Evolutionary conservation across 768 basidiomycete species (phyloP).

Genomic region (Rhodotorula sphaerocarpa): DNA sequence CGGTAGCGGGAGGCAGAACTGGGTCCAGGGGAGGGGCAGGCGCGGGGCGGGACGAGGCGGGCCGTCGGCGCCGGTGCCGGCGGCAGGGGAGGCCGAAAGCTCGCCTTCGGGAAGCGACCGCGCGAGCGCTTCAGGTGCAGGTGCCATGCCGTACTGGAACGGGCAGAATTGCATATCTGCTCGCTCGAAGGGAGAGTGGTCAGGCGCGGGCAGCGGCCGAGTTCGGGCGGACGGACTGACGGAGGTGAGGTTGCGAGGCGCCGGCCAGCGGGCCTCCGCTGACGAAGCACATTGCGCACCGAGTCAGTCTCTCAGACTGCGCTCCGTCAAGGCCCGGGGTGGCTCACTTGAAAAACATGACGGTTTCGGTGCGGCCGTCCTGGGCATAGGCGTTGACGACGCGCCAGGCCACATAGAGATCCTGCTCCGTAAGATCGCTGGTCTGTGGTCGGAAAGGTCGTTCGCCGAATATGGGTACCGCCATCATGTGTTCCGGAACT

Average conservation of each 20-base stretch:
- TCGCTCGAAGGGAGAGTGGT: too few species aligned
- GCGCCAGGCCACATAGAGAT: conserved; percentile 8
- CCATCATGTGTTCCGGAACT: conserved; percentile 17
- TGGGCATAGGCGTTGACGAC: conserved; percentile 14
- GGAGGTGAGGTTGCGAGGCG: conserved; percentile 22
- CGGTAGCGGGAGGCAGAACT: conserved; percentile 10
- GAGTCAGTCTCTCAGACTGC: not conserved
- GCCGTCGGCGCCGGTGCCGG: not conserved
- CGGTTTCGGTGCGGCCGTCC: not conserved
- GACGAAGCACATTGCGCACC: not conserved
- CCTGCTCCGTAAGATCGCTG: not conserved
- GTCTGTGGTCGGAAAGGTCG: conserved; percentile 20
- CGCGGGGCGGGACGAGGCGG: not conserved
- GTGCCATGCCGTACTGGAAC: conserved; percentile 9
- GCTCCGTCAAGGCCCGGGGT: too few species aligned
- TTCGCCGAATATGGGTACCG: conserved; percentile 12
- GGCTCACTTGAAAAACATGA: conserved; percentile 25
- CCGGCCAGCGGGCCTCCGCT: conserved; percentile 27
- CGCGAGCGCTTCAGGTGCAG: conserved; percentile 13
- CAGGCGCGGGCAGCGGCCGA: too few species aligned
- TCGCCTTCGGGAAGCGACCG: not conserved
- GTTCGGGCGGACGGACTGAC: not conserved
- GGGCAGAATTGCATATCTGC: conserved; percentile 26
- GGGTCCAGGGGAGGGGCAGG: conserved; percentile 16
- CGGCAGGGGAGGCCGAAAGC: not conserved